These are phyloP conservation scores for Leucaena leucocephala DNA, from an alignment of 306 rosid genomes.

Conservation along the genomic window DNA sequence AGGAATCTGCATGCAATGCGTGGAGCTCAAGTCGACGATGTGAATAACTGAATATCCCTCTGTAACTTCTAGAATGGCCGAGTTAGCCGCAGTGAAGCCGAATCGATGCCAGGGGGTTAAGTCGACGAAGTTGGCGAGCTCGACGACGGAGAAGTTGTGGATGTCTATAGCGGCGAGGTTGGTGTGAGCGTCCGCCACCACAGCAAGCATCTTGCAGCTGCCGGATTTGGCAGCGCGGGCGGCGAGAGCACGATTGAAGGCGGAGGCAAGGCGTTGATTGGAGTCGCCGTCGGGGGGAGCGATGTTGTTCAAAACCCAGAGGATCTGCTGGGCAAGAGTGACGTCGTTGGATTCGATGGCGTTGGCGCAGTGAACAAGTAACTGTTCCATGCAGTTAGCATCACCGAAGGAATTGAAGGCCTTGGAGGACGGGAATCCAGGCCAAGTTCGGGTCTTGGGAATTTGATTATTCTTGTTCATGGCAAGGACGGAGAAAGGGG, in stretches of 20 bases:
- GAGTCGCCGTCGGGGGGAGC: slow-evolving; percentile 89
- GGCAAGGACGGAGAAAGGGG: slow-evolving; percentile 43
- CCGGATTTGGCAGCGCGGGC: slow-evolving; percentile 70
- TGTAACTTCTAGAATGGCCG: slow-evolving; percentile 71
- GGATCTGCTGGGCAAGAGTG: slow-evolving; percentile 83
- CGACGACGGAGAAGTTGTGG: slow-evolving; percentile 76
- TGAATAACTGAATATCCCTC: slow-evolving; percentile 75
- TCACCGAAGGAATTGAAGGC: slow-evolving; percentile 62
- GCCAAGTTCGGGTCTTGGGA: slow-evolving; percentile 64
- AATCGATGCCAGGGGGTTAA: slow-evolving; percentile 92
- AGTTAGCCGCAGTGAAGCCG: slow-evolving; percentile 85
- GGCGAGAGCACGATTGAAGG: slow-evolving; percentile 80
- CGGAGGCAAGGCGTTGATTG: slow-evolving; percentile 78
- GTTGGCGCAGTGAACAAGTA: slow-evolving; percentile 86
- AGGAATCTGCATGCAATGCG: slow-evolving; percentile 98
- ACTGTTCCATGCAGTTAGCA: slow-evolving; percentile 88
- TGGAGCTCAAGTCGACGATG: slow-evolving; percentile 72
- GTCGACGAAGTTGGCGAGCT: slow-evolving; percentile 85
- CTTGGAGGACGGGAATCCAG: slow-evolving; percentile 72
- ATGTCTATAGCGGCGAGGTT: slow-evolving; percentile 41
- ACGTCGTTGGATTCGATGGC: slow-evolving; percentile 86
- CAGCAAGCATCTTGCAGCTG: slow-evolving; percentile 59
- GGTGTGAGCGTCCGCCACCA: slow-evolving; percentile 38
- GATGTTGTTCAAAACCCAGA: slow-evolving; percentile 93
- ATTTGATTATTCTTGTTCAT: slow-evolving; percentile 69